Base-by-base conservation (phyloP, 805 yeast species). In the Wickerhamomyces bisporus region DNA sequence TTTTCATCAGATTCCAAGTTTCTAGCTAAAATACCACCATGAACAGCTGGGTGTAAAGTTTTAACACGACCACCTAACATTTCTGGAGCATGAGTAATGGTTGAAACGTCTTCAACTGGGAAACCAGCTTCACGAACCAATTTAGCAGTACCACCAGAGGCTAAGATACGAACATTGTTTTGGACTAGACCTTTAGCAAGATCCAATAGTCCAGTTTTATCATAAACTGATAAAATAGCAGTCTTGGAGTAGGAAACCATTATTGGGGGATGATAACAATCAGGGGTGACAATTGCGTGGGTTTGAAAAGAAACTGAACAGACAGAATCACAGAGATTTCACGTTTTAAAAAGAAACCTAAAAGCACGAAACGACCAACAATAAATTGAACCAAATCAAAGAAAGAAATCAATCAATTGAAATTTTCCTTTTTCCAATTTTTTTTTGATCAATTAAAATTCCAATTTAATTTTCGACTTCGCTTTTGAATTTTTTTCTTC, bases 11-110 rank as follows among this genome's bases (percentile, higher is more conserved):
- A 71, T 53, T 85, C 95, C 62, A 87, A 75, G 68, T 93, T 78
- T 70, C 98, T 80, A 36, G 98, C 98, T 52, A 93, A 75, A 56
- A 93, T 93, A 59, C 95, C 95, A 55, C 96, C 98, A 64, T 93
- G 98, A 45, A 93, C 96, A 23, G 98, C 98, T 29, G 98, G 98
- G 63, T 93, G 98, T 55, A 93, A 73, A 43, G 98, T 93, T 72
- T 93, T 93, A 53, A 93, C 98, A 68, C 98, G 79, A 48, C 98
- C 98, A 47, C 97, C 96, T 52, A 93, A 74, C 96, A 93, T 93
- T 67, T 93, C 98, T 37, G 98, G 98, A 29, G 98, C 98, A 59
- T 93, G 96, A 26, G 98, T 93, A 62, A 93, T 87, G 42, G 93
- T 62, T 29, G 94, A 81, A 29, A 93, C 96, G 58, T 93, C 98